Evolutionary conservation across 176 grass and related monocot genomes (phyloP).

Genomic region (Dendrocalamus sinicus): DNA sequence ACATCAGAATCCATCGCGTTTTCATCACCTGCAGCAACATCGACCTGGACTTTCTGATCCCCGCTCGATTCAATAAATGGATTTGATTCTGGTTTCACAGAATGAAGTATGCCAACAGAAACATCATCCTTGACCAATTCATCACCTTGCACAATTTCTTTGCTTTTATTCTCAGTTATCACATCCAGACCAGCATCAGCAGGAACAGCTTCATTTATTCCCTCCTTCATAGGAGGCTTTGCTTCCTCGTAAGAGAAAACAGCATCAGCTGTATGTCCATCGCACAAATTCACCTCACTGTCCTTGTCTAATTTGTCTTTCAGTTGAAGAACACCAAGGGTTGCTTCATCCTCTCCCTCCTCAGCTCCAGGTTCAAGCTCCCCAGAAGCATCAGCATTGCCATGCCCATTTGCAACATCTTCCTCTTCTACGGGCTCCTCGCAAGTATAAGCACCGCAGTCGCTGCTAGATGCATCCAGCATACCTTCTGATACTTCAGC

Average conservation of each 20-base stretch:
- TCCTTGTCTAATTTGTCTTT: constrained; percentile 5
- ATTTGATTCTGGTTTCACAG: constrained; percentile 33
- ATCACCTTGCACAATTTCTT: constrained; percentile 30
- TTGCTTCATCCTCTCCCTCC: neutral
- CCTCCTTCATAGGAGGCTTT: constrained; percentile 33
- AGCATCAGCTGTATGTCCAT: constrained; percentile 8
- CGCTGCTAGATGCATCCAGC: neutral
- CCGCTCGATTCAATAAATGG: constrained; percentile 4
- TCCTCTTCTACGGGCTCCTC: constrained; percentile 32
- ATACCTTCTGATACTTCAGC: constrained; percentile 3
- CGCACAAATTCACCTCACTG: neutral
- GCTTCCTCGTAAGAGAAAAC: constrained; percentile 27
- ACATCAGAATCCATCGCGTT: constrained; percentile 28
- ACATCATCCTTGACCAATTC: constrained; percentile 30
- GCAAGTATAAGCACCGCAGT: neutral
- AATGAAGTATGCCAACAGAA: constrained; percentile 21
- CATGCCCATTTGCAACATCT: neutral
- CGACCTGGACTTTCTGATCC: neutral
- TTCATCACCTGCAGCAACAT: constrained; percentile 38
- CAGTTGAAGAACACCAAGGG: constrained; percentile 25
- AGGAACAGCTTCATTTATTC: constrained; percentile 3
- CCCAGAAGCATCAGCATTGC: constrained; percentile 1
- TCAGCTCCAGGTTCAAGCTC: constrained; percentile 3
- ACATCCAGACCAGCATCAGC: neutral
- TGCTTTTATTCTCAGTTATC: constrained; percentile 1